Base-by-base conservation (phyloP, 495 filamentous ascomycete genomes). In the Aspergillus baeticus region DNA sequence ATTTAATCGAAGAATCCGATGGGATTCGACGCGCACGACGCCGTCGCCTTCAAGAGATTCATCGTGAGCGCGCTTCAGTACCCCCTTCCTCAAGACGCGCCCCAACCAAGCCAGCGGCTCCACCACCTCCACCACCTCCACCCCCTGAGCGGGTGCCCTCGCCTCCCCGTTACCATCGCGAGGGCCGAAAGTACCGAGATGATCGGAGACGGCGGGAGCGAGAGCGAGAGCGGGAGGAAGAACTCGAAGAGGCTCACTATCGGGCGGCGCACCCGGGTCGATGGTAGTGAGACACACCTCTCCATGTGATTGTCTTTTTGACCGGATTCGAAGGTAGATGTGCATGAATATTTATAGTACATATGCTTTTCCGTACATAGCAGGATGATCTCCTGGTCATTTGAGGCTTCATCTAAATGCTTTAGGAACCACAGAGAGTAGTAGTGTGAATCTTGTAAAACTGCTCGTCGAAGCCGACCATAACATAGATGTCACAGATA, bases 1-100 rank as follows among this genome's bases (percentile, higher is more conserved):
- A 66, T 18, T 85, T 98, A 10, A 87, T 96, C 44, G 81, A 92
- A 51, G 61, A 90, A 3, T 90, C 92, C 3, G 88, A 96, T 49
- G 81, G 89, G 4, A 92, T 98, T 67, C 89, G 91, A 36, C 79
- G 78, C 36, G 80, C 84, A 35, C 88, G 92, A 61, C 85, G 81
- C 61, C 83, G 88, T 47, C 85, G 92, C 39, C 86, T 90, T 60
- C 83, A 84, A 48, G 88, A 96, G 65, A 87, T 96, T 58, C 82
- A 95, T 57, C 91, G 81, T 58, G 89, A 96, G 74, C 80, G 91
- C 43, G 82, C 84, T 35, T 61, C 67, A 15, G 43, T 70, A 26
- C 55, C 78, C 55, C 64, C 72, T 66, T 63, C 72, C 6, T 54
- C 58, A 39, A 48, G 41, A 45, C 34, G 50, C 26, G 35, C 37